A percentile compares a stretch with the other conserved stretches of the same genome.
Conservation (phyloP, 2,329 filamentous ascomycete species). For the Botrytis medusae region DNA sequence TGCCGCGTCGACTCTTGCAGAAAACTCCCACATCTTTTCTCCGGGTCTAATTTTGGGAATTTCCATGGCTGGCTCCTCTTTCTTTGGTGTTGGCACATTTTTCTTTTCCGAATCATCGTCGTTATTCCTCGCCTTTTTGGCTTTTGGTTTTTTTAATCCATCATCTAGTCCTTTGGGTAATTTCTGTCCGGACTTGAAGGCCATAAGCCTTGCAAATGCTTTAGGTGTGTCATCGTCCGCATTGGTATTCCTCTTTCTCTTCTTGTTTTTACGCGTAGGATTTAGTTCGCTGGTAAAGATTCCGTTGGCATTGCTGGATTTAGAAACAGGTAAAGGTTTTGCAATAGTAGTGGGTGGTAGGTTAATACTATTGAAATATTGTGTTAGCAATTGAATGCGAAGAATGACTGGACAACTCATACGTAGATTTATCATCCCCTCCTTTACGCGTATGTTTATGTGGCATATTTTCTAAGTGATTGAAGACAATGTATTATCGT, state of each 20-base stretch:
- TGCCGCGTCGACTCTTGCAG: conserved; percentile 78
- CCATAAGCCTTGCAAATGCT: conserved; percentile 84
- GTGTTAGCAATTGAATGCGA: conserved; percentile 28
- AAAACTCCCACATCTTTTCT: conserved; percentile 80
- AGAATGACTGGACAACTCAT: conserved; percentile 32
- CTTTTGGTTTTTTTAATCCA: conserved; percentile 47
- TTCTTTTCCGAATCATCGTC: conserved; percentile 25
- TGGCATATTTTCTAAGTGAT: conserved; percentile 57
- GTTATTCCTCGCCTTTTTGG: conserved; percentile 37
- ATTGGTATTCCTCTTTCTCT: conserved; percentile 51
- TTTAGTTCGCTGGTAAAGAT: conserved; percentile 40
- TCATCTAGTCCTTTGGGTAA: conserved; percentile 68
- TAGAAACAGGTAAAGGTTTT: conserved; percentile 56
- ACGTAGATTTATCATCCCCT: conserved; percentile 56
- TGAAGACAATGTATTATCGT: neutral
- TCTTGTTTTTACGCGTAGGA: conserved; percentile 40
- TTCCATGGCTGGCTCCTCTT: conserved; percentile 37
- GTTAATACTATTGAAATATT: conserved; percentile 35
- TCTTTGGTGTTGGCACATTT: conserved; percentile 26
- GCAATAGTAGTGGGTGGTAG: conserved; percentile 62
- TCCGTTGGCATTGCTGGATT: conserved; percentile 43
- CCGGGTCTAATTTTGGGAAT: conserved; percentile 75
- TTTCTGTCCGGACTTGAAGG: conserved; percentile 62
- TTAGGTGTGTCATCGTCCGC: conserved; percentile 72
- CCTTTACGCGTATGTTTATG: conserved; percentile 79